phyloP scores from a whole-genome alignment of 1,284 basidiomycete species.

The Puccinia hordei region DNA sequence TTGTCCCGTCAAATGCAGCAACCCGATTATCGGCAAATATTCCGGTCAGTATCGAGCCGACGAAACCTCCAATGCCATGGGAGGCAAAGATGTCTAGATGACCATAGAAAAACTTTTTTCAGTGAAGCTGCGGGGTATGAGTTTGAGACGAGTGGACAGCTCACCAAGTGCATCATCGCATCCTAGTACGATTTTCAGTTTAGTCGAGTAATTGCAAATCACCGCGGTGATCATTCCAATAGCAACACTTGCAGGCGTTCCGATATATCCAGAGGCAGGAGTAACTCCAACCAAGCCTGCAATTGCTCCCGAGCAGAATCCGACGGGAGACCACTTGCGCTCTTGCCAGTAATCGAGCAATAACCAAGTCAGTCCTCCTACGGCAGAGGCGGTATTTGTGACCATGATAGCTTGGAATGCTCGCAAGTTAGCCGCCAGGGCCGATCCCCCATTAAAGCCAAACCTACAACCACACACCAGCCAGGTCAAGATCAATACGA shows the following conservation, averaged over 20 bases:
- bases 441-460: slow-evolving; percentile 60
- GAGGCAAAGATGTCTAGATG: slow-evolving; percentile 74
- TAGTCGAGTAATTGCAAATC: slow-evolving; percentile 88
- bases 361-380: slow-evolving; percentile 61
- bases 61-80: slow-evolving; percentile 82
- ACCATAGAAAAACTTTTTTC: slow-evolving; percentile 31
- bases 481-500: no score
- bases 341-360: slow-evolving; percentile 57
- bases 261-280: slow-evolving; percentile 85
- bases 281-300: slow-evolving; percentile 79
- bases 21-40: slow-evolving; percentile 86
- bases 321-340: slow-evolving; percentile 64
- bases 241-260: slow-evolving; percentile 76
- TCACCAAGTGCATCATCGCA: slow-evolving; percentile 82
- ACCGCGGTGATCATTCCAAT: slow-evolving; percentile 84
- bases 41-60: slow-evolving; percentile 80
- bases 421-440: slow-evolving; percentile 61
- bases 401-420: slow-evolving; percentile 61
- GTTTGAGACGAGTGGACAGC: slow-evolving; percentile 41
- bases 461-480: slow-evolving; percentile 51
- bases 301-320: slow-evolving; percentile 94
- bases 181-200: slow-evolving; percentile 77
- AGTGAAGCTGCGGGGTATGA: neutral
- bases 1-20: slow-evolving; percentile 77
- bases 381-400: slow-evolving; percentile 60